A percentile compares a stretch with the other conserved stretches of the same genome.
Conservation (phyloP, 495 filamentous ascomycete genomes). For the Talaromyces liani region DNA sequence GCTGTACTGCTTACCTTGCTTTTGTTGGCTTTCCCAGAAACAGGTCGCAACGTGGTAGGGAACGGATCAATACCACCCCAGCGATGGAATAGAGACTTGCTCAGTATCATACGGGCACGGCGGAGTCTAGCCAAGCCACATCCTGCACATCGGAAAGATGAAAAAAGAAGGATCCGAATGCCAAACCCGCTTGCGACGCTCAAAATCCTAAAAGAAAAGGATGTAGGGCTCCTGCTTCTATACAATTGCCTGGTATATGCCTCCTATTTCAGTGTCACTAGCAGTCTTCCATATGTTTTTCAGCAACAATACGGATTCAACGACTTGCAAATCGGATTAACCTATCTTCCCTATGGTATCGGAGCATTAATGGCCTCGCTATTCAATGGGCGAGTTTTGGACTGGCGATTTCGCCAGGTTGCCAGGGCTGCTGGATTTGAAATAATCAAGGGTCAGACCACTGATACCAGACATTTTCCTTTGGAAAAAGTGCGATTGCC, state of each 20-base stretch:
- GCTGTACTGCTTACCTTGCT: constrained; percentile 30
- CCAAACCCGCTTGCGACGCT: constrained; percentile 17
- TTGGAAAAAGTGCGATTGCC: constrained; percentile 29
- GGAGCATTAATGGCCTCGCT: constrained; percentile 75
- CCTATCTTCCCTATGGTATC: constrained; percentile 31
- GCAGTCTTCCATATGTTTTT: constrained; percentile 25
- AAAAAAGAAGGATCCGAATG: constrained; percentile 11
- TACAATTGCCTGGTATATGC: constrained; percentile 31
- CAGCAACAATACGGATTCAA: constrained; percentile 20
- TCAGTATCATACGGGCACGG: neutral
- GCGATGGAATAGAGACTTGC: neutral
- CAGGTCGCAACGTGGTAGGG: constrained; percentile 61
- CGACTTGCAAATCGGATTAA: constrained; percentile 29
- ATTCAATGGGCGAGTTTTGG: constrained; percentile 66
- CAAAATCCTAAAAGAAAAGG: constrained; percentile 44
- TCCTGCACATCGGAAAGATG: too few species aligned
- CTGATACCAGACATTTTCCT: constrained; percentile 28
- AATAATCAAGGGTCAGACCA: constrained; percentile 35
- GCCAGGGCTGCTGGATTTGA: constrained; percentile 25
- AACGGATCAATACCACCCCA: constrained; percentile 39
- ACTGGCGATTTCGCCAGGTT: constrained; percentile 40
- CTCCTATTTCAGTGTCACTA: constrained; percentile 29
- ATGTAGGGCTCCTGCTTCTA: constrained; percentile 44
- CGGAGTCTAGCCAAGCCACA: neutral
- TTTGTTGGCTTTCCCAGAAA: constrained; percentile 57